phyloP scores from a whole-genome alignment of 140 eudicot species.

The Oenanthe javanica region DNA sequence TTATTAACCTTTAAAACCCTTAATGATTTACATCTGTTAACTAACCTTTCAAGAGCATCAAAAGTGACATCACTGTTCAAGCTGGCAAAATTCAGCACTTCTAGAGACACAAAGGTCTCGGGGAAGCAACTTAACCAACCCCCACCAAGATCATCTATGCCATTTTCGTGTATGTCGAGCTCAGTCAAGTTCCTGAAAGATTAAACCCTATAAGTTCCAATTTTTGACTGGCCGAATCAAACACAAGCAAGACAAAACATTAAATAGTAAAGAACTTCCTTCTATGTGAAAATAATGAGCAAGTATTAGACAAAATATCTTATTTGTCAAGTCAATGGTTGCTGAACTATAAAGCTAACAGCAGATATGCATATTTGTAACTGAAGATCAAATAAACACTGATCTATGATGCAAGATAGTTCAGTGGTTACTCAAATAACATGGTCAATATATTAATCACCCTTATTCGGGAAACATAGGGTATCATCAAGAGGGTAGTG shows the following conservation, averaged over 20 bases:
- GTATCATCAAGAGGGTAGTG: neutral
- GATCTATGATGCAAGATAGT: neutral
- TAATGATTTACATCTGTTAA: slow-evolving; percentile 53
- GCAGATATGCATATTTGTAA: neutral
- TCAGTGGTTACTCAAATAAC: neutral
- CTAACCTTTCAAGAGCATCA: slow-evolving; percentile 61
- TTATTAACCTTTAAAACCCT: slow-evolving; percentile 58
- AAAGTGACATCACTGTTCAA: slow-evolving; percentile 53
- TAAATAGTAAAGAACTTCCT: neutral
- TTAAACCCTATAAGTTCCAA: neutral
- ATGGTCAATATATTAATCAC: neutral
- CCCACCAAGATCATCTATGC: slow-evolving; percentile 60
- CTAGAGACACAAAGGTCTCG: slow-evolving; percentile 53
- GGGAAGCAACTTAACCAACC: slow-evolving; percentile 75
- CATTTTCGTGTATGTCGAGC: slow-evolving; percentile 76
- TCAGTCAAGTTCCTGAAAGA: slow-evolving; percentile 59
- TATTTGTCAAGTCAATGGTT: neutral
- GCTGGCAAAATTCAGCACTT: slow-evolving; percentile 55
- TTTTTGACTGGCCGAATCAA: neutral
- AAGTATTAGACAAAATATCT: neutral
- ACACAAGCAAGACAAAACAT: slow-evolving; percentile 4
- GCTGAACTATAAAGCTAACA: neutral
- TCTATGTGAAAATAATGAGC: neutral
- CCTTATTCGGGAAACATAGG: neutral
- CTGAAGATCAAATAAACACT: neutral